These are phyloP conservation scores for Tolypocladium ovalisporum DNA, from an alignment of 2,329 filamentous ascomycete species.

Conservation along the genomic window DNA sequence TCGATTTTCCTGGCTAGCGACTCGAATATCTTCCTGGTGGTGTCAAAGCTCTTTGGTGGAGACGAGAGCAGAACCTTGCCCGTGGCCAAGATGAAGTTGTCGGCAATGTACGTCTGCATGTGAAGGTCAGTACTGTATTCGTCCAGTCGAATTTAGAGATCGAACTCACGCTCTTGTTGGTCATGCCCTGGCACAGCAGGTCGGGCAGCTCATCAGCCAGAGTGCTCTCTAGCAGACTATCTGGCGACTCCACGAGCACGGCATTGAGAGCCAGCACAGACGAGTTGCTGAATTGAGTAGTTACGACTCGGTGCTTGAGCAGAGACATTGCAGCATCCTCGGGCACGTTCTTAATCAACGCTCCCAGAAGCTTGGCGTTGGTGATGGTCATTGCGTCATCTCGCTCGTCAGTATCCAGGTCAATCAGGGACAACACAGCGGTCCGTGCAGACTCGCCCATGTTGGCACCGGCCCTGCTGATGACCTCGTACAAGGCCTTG, in stretches of 20 bases:
- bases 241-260: conserved; percentile 70
- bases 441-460: conserved; percentile 87
- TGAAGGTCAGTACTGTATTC: conserved; percentile 1
- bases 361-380: conserved; percentile 80
- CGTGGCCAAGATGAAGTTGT: conserved; percentile 80
- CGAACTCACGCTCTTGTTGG: conserved; percentile 59
- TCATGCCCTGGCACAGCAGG: conserved; percentile 71
- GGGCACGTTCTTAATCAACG: conserved; percentile 77
- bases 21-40: conserved; percentile 69
- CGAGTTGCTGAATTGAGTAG: conserved; percentile 61
- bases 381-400: conserved; percentile 77
- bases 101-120: conserved; percentile 63
- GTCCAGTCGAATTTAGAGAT: neutral
- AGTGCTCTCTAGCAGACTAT: conserved; percentile 51
- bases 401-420: conserved; percentile 66
- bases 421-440: conserved; percentile 81
- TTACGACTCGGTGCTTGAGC: conserved; percentile 66
- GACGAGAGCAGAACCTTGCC: conserved; percentile 78
- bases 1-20: conserved; percentile 64
- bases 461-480: conserved; percentile 85
- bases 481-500: conserved; percentile 90
- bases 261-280: conserved; percentile 85
- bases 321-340: conserved; percentile 51
- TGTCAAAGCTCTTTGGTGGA: conserved; percentile 60
- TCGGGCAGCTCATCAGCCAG: conserved; percentile 65